Evolutionary conservation across 2,329 filamentous ascomycete species (phyloP).

Genomic region (Colletotrichum incanum): DNA sequence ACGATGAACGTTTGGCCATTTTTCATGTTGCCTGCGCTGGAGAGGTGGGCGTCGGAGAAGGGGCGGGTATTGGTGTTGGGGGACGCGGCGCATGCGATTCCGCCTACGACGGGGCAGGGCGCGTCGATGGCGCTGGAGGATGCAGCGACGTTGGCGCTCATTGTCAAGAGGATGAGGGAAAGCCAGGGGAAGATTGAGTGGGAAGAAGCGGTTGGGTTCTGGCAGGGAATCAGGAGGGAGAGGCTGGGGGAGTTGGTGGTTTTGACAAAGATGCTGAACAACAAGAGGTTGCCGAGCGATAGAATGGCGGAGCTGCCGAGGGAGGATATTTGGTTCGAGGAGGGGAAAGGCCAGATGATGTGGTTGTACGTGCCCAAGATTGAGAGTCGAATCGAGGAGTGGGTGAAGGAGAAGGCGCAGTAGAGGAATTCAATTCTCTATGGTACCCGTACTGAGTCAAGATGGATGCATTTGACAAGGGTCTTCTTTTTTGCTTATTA

Average conservation of each 20-base stretch:
- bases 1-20: conserved; percentile 66
- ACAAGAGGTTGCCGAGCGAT: conserved; percentile 59
- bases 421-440: not conserved
- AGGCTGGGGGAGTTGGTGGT: conserved; percentile 63
- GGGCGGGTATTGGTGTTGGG: conserved; percentile 61
- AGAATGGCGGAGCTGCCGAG: conserved; percentile 41
- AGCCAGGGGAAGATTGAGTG: conserved; percentile 44
- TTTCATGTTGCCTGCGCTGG: conserved; percentile 62
- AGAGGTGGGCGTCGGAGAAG: conserved; percentile 58
- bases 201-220: conserved; percentile 54
- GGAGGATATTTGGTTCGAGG: conserved; percentile 38
- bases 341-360: conserved; percentile 47
- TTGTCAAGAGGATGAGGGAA: conserved; percentile 51
- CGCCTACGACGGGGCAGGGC: conserved; percentile 63
- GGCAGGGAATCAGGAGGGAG: conserved; percentile 65
- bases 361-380: conserved; percentile 62
- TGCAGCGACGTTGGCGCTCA: conserved; percentile 60
- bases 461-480: not conserved
- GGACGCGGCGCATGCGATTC: conserved; percentile 65
- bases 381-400: conserved; percentile 52
- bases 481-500: not conserved
- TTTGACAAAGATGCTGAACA: conserved; percentile 64
- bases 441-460: not conserved
- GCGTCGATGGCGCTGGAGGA: conserved; percentile 67
- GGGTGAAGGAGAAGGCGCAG: conserved; percentile 40